Base-by-base conservation (phyloP, 192 early-diverging fungal species). In the Diversispora eburnea region DNA sequence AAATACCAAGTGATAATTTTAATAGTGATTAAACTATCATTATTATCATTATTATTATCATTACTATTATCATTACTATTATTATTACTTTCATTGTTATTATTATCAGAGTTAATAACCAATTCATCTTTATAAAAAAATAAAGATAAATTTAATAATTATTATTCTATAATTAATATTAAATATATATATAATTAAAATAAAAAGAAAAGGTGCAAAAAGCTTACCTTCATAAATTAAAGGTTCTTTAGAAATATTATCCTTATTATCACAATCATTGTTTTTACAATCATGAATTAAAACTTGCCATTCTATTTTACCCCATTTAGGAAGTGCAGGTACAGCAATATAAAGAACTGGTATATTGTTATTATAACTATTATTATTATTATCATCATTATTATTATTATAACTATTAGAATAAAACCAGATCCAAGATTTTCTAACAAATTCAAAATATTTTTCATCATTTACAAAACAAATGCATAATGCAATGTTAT, bases 231-330 rank as follows among this genome's bases (percentile, higher is more conserved):
- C 39, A 15, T n/a, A 45, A n/a, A 45, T 43, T 43, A 9, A 17
- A 42, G n/a, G 51, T 8, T 72, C 68, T 56, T 72, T 19, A 25
- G 62, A 52, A 19, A 48, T 55, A 15, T 67, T 43, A 52, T 78
- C 63, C 4, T 69, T 71, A 20, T 77, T 55, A 43, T 74, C 66
- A 2, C 79, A 70, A 33, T 68, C 73, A 20, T 77, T 74, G 33
- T 76, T 73, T 15, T 81, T 81, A 65, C 70, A 75, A 20, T 77
- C 59, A 70, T 84, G 78, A 39, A 86, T 43, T 8, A 84, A 62
- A 5, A 81, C 80, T 60, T 90, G 87, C 89, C 91, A 93, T 72
- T 93, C 92, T 45, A 92, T 78, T 56, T 83, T 78, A 3, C 81
- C 86, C 33, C 75, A 74, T 25, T 85, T 86, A 5, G 92, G 92